phyloP scores from a whole-genome alignment of 805 yeast species.

The Yamadazyma phyllophila region DNA sequence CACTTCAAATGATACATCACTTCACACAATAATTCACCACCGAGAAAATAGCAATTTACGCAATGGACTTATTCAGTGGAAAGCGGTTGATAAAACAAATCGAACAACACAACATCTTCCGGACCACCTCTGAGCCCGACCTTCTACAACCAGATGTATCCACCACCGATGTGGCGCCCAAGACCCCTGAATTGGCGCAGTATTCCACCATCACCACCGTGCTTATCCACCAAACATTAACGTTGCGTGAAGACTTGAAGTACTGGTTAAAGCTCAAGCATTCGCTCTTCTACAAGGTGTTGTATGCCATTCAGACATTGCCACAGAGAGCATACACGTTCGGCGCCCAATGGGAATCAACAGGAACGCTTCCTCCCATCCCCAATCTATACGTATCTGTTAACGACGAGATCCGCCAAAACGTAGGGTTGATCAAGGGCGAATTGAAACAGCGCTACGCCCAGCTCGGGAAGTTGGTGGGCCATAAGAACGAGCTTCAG shows the following conservation, averaged over 20 bases:
- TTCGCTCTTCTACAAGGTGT: conserved; percentile 23
- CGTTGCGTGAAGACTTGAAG: conserved; percentile 28
- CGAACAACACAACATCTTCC: conserved; percentile 26
- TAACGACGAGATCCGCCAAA: conserved; percentile 25
- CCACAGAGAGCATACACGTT: conserved; percentile 27
- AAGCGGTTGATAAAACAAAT: conserved; percentile 17
- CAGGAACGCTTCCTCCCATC: neutral
- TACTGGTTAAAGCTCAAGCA: conserved; percentile 34
- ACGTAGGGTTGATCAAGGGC: conserved; percentile 18
- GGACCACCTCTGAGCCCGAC: too few relatives aligned
- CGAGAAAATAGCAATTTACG: neutral
- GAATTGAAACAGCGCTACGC: conserved; percentile 21
- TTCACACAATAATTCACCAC: too few relatives aligned
- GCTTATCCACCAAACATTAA: conserved; percentile 32
- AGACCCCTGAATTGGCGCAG: neutral
- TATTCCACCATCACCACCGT: conserved; percentile 25
- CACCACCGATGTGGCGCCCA: too few relatives aligned
- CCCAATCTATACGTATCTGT: conserved; percentile 16
- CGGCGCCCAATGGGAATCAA: neutral
- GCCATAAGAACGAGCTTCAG: conserved; percentile 5
- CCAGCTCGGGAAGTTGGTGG: conserved; percentile 13
- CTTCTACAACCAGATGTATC: too few relatives aligned
- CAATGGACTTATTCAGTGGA: conserved; percentile 14
- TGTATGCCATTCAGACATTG: conserved; percentile 34
- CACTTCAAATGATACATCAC: too few relatives aligned